Percentiles rank a stretch among this genome's conserved stretches.
phyloP scores from a whole-genome alignment of 768 basidiomycete species.

The Coprinellus micaceus region DNA sequence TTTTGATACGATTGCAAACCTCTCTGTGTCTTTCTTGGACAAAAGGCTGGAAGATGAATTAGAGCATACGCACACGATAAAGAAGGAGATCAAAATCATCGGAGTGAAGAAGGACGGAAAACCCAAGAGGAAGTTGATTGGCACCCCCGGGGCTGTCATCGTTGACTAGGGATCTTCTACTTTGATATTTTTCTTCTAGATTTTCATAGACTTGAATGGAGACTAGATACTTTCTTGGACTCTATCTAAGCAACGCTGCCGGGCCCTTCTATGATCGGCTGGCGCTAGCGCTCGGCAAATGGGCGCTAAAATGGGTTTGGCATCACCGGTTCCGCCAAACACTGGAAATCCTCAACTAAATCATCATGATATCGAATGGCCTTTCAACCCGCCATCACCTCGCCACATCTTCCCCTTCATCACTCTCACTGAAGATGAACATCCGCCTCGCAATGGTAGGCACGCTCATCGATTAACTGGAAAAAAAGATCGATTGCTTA shows the following conservation, averaged over 20 bases:
- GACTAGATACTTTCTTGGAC: too few species aligned
- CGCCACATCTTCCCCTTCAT: too few species aligned
- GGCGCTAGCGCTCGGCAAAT: background rate
- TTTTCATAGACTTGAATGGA: too few species aligned
- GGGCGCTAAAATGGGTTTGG: background rate
- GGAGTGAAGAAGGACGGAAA: conserved; percentile 44
- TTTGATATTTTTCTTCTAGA: too few species aligned
- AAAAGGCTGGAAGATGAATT: conserved; percentile 33
- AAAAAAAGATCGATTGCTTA: conserved; percentile 1
- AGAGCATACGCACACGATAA: conserved; percentile 24
- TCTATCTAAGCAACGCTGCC: too few species aligned
- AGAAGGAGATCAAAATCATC: conserved; percentile 38
- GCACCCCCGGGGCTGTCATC: conserved; percentile 43
- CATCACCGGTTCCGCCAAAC: background rate
- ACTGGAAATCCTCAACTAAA: background rate
- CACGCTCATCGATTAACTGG: conserved; percentile 2
- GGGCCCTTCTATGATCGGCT: too few species aligned
- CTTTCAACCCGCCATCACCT: too few species aligned
- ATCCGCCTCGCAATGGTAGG: conserved; percentile 42
- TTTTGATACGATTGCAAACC: conserved; percentile 30
- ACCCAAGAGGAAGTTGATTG: conserved; percentile 40
- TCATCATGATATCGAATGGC: too few species aligned
- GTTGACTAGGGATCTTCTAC: conserved; percentile 30
- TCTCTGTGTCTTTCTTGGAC: conserved; percentile 44
- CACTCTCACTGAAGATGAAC: conserved; percentile 41